Percentiles rank a stretch among this genome's conserved stretches.
Evolutionary conservation across 192 early-diverging fungal species (phyloP).

Genomic region (Entomortierella parvispora): DNA sequence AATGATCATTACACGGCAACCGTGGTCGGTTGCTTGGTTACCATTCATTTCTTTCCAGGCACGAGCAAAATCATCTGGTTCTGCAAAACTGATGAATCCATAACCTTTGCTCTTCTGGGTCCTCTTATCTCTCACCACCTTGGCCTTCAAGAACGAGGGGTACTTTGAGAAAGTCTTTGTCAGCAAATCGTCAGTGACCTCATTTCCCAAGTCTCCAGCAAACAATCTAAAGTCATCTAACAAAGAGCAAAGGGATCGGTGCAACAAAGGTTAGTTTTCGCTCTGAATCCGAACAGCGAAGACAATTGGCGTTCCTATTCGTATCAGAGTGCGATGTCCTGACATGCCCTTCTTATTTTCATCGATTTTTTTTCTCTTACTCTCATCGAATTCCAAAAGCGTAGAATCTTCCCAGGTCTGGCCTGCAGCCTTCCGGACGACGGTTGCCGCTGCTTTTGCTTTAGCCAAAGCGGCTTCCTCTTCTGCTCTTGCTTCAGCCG

Average conservation of each 20-base stretch:
- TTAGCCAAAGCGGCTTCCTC: conserved; percentile 35
- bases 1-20: too few relatives aligned
- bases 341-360: too few relatives aligned
- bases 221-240: conserved; percentile 93
- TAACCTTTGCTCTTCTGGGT: conserved; percentile 91
- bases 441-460: conserved; percentile 66
- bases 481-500: conserved; percentile 36
- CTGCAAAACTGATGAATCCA: conserved; percentile 93
- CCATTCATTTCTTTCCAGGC: conserved; percentile 98
- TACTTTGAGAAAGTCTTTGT: conserved; percentile 88
- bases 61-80: conserved; percentile 90
- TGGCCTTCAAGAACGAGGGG: conserved; percentile 80
- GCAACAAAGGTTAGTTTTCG: too few relatives aligned
- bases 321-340: too few relatives aligned
- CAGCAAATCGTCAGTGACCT: conserved; percentile 88
- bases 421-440: conserved; percentile 88
- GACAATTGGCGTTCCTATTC: too few relatives aligned
- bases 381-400: conserved; percentile 86
- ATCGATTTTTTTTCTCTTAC: too few relatives aligned
- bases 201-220: conserved; percentile 94
- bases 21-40: conserved; percentile 47
- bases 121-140: conserved; percentile 87
- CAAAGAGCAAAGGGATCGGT: not conserved
- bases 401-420: conserved; percentile 94
- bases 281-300: too few relatives aligned